These are phyloP conservation scores for Bipolaris bicolor DNA, from an alignment of 2,329 filamentous ascomycete genomes.

Conservation along the genomic window DNA sequence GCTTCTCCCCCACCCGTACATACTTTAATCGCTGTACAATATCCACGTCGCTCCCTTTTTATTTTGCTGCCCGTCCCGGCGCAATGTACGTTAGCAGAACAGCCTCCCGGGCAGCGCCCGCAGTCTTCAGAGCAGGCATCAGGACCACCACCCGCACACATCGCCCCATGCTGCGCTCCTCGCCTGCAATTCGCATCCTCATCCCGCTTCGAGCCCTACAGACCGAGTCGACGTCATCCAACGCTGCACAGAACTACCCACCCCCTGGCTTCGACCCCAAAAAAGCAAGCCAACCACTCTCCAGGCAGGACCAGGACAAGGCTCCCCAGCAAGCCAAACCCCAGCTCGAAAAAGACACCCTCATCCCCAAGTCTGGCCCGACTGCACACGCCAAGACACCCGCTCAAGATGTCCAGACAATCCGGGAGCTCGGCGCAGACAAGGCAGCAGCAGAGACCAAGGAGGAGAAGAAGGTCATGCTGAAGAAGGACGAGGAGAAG, in stretches of 20 bases:
- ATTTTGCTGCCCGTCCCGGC: conserved; percentile 28
- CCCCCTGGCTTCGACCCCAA: conserved; percentile 92
- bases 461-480: conserved; percentile 62
- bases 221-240: conserved; percentile 62
- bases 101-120: conserved; percentile 54
- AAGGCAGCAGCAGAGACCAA: conserved; percentile 59
- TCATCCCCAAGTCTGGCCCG: conserved; percentile 48
- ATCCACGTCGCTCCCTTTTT: conserved; percentile 22
- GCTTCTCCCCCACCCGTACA: conserved; percentile 7
- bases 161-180: conserved; percentile 55
- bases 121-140: conserved; percentile 54
- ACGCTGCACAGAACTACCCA: conserved; percentile 63
- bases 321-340: conserved; percentile 31
- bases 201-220: conserved; percentile 60
- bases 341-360: conserved; percentile 39
- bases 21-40: conserved; percentile 13
- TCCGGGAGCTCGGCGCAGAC: conserved; percentile 68
- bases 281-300: conserved; percentile 82
- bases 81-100: conserved; percentile 56
- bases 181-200: conserved; percentile 64
- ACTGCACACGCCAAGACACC: conserved; percentile 56
- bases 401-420: conserved; percentile 55
- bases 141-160: conserved; percentile 51
- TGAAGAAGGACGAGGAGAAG: conserved; percentile 68
- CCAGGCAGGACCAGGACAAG: conserved; percentile 58